Percentiles rank a stretch among this genome's conserved stretches.
Evolutionary conservation across 169 alveolate genomes (phyloP).

Genomic region (Plasmodium fragile): DNA sequence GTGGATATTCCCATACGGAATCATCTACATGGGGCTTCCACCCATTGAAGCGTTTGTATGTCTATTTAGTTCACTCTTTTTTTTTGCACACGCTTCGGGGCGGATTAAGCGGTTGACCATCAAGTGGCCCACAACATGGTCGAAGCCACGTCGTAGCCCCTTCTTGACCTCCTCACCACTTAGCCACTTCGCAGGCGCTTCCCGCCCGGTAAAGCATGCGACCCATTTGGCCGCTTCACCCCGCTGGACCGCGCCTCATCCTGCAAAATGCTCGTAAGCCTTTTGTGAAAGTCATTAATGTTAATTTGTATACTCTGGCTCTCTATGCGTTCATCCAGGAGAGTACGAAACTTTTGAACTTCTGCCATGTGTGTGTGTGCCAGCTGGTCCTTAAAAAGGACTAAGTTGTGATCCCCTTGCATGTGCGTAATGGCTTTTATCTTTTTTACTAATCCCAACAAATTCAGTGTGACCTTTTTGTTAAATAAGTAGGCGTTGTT

Average conservation of each 20-base stretch:
- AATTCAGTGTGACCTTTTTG: slow-evolving; percentile 20
- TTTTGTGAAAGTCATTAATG: slow-evolving; percentile 36
- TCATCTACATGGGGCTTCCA: background rate
- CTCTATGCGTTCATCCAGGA: slow-evolving; percentile 21
- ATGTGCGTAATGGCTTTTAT: background rate
- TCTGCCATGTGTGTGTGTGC: slow-evolving; percentile 4
- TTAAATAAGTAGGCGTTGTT: slow-evolving; percentile 52
- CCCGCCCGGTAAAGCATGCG: background rate
- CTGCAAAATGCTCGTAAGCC: background rate
- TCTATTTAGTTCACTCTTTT: background rate
- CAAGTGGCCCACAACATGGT: background rate
- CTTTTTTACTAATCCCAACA: slow-evolving; percentile 27
- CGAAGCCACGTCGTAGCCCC: background rate
- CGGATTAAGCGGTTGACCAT: background rate
- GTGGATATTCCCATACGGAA: background rate
- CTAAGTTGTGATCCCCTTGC: slow-evolving; percentile 12
- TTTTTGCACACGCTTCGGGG: too few relatives aligned
- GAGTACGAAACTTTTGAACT: background rate
- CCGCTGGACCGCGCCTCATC: background rate
- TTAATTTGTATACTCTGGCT: slow-evolving; percentile 39
- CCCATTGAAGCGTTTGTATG: background rate
- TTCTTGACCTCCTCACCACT: background rate
- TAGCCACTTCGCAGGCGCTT: background rate
- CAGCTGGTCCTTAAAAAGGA: slow-evolving; percentile 15
- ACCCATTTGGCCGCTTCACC: background rate